Conservation (phyloP, 768 basidiomycete genomes). For the Boletus sp. region DNA sequence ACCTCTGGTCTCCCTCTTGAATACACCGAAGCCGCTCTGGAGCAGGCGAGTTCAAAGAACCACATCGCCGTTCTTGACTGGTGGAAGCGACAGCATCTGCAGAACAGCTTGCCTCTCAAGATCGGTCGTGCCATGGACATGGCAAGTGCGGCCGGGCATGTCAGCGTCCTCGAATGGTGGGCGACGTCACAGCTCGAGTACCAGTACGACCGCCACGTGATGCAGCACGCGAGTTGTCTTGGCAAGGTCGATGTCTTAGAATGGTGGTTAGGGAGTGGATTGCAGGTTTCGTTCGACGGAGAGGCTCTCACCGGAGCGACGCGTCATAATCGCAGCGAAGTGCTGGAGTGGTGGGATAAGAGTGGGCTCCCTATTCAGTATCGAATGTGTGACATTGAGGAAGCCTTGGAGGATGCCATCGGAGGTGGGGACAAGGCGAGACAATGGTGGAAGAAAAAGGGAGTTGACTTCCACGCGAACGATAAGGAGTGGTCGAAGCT, state of each 20-base stretch:
- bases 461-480: constrained; percentile 79
- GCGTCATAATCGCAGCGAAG: constrained; percentile 74
- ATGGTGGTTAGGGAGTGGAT: constrained; percentile 81
- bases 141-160: constrained; percentile 76
- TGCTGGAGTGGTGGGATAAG: constrained; percentile 87
- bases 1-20: constrained; percentile 62
- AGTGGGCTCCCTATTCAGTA: constrained; percentile 79
- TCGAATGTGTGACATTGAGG: constrained; percentile 89
- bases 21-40: constrained; percentile 78
- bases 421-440: constrained; percentile 74
- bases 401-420: constrained; percentile 85
- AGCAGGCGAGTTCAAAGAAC: constrained; percentile 76
- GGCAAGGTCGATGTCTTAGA: constrained; percentile 78
- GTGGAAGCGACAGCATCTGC: constrained; percentile 67
- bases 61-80: constrained; percentile 76
- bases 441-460: constrained; percentile 79
- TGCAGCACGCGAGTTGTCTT: constrained; percentile 76
- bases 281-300: constrained; percentile 77
- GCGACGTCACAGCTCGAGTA: constrained; percentile 71
- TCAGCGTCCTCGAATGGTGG: constrained; percentile 84
- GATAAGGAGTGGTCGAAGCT: constrained; percentile 89
- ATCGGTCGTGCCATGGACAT: constrained; percentile 84
- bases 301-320: constrained; percentile 81
- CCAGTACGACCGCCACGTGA: constrained; percentile 74
- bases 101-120: constrained; percentile 60